A percentile compares a stretch with the other conserved stretches of the same genome.
Conservation (phyloP, 73 alveolate species). For the Effrenium voratum region DNA sequence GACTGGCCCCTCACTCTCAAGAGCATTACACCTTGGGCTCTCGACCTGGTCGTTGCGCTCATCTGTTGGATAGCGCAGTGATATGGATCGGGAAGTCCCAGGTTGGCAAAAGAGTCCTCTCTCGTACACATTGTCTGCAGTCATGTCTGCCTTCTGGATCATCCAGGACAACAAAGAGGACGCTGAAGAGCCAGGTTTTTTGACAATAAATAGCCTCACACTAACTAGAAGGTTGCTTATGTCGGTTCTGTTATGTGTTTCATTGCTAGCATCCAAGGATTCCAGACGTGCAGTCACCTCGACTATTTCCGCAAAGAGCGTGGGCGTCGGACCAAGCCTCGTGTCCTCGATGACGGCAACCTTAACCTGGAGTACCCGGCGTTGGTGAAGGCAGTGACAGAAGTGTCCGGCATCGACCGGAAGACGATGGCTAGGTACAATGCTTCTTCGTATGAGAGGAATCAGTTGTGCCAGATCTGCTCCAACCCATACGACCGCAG, state of each 20-base stretch:
- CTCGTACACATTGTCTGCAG: not conserved
- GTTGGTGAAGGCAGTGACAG: not conserved
- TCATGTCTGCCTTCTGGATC: not conserved
- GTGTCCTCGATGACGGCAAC: not conserved
- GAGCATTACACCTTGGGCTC: not conserved
- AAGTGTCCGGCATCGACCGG: not conserved
- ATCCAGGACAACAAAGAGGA: too few relatives aligned
- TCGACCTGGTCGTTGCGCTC: not conserved
- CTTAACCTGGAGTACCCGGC: not conserved
- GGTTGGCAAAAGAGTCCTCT: not conserved
- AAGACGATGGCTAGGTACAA: not conserved
- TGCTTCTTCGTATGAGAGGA: not conserved
- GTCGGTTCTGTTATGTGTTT: too few relatives aligned
- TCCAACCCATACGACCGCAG: not conserved
- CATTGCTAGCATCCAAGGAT: not conserved
- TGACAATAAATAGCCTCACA: too few relatives aligned
- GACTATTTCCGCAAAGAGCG: constrained; percentile 12
- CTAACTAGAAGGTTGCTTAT: too few relatives aligned
- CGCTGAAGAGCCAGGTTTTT: too few relatives aligned
- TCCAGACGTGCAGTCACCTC: not conserved
- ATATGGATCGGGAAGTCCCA: constrained; percentile 1
- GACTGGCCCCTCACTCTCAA: not conserved
- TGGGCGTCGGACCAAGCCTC: not conserved
- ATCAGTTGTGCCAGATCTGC: not conserved
- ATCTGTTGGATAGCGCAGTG: not conserved